These are phyloP conservation scores for Hanseniaspora singularis DNA, from an alignment of 805 yeast genomes.

Conservation along the genomic window DNA sequence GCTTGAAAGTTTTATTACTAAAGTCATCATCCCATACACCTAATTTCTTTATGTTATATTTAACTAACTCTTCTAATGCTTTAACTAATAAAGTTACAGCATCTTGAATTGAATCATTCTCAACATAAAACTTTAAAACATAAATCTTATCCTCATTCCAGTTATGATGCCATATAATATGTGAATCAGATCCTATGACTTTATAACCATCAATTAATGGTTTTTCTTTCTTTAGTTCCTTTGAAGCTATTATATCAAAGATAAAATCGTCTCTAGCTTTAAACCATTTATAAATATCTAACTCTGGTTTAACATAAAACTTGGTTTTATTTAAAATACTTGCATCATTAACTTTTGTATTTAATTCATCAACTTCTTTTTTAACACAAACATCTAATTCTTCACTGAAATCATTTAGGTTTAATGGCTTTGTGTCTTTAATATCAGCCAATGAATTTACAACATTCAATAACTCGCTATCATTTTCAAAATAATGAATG, in stretches of 20 bases:
- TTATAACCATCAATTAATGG: constrained; percentile 27
- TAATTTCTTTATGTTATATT: constrained; percentile 23
- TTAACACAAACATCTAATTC: constrained; percentile 22
- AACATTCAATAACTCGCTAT: constrained; percentile 17
- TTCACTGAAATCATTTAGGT: constrained; percentile 25
- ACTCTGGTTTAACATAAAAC: constrained; percentile 30
- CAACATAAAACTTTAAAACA: constrained; percentile 24
- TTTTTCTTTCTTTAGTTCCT: constrained; percentile 13
- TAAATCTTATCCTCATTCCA: constrained; percentile 29
- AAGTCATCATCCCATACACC: constrained; percentile 35
- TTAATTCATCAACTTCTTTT: constrained; percentile 21
- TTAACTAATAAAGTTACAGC: constrained; percentile 25
- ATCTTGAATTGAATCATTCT: constrained; percentile 19
- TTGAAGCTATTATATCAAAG: constrained; percentile 21
- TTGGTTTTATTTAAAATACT: constrained; percentile 22
- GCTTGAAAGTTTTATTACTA: constrained; percentile 22
- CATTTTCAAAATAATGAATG: constrained; percentile 26
- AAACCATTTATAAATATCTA: constrained; percentile 35
- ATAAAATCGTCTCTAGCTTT: constrained; percentile 31
- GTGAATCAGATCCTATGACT: constrained; percentile 24
- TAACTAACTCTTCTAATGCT: constrained; percentile 30
- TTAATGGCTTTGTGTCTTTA: constrained; percentile 22
- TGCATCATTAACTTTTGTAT: constrained; percentile 19
- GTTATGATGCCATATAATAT: constrained; percentile 37
- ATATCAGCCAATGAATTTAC: neutral